Evolutionary conservation across 495 filamentous ascomycete species (phyloP).

Genomic region (Xylaria palmicola): DNA sequence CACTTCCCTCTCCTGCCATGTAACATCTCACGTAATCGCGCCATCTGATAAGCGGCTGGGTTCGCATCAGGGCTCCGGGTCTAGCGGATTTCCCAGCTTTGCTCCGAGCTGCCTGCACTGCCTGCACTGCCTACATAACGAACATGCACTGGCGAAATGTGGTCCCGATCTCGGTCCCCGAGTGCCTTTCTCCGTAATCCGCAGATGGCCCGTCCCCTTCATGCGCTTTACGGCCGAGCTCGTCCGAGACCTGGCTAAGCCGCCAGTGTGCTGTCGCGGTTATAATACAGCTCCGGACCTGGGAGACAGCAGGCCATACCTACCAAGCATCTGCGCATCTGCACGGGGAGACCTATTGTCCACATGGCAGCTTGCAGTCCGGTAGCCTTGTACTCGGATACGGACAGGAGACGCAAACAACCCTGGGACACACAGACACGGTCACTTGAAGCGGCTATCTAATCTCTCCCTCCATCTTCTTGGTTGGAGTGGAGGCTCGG

Average conservation of each 20-base stretch:
- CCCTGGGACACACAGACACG: too few relatives aligned
- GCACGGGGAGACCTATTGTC: neutral
- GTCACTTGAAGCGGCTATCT: neutral
- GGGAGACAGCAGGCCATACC: neutral
- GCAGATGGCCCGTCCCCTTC: constrained; percentile 17
- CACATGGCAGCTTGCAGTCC: too few relatives aligned
- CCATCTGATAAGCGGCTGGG: constrained; percentile 8
- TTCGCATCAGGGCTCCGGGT: neutral
- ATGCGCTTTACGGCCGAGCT: constrained; percentile 28
- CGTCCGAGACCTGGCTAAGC: constrained; percentile 1
- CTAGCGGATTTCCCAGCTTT: neutral
- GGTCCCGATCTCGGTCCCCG: constrained; percentile 8
- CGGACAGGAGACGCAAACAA: neutral
- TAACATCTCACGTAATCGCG: neutral
- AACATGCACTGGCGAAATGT: too few relatives aligned
- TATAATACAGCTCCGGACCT: neutral
- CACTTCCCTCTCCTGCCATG: too few relatives aligned
- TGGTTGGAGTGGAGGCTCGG: neutral
- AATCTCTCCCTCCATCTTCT: neutral
- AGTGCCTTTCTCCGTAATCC: constrained; percentile 14
- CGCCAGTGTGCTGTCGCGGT: neutral
- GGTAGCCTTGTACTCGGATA: neutral
- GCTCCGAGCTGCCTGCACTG: neutral
- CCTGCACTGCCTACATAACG: too few relatives aligned
- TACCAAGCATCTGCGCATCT: neutral